Evolutionary conservation across 2,329 filamentous ascomycete genomes (phyloP).

Genomic region (Basipetospora chlamydospora): DNA sequence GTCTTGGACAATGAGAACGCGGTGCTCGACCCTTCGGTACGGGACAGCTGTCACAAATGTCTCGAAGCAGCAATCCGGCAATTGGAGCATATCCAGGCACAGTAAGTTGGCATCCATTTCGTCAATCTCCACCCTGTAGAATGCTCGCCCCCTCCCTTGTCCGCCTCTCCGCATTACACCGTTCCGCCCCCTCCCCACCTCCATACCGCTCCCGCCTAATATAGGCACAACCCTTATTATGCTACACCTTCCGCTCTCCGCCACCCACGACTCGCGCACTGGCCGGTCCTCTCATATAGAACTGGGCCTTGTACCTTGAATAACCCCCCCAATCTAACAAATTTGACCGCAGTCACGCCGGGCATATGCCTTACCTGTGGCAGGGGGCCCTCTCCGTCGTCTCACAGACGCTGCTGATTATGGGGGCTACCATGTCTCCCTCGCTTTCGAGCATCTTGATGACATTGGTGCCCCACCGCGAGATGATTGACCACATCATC

Average conservation of each 20-base stretch:
- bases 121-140: no score
- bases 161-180: not conserved
- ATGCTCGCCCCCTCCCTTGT: not conserved
- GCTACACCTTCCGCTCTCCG: no score
- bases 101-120: no score
- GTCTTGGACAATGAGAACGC: slow-evolving; percentile 66
- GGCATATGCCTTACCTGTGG: slow-evolving; percentile 76
- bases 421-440: slow-evolving; percentile 72
- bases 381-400: slow-evolving; percentile 74
- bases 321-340: no score
- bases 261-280: no score
- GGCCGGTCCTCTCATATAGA: no score
- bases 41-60: slow-evolving; percentile 68
- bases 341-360: slow-evolving; percentile 47
- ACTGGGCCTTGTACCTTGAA: no score
- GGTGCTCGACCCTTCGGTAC: slow-evolving; percentile 55
- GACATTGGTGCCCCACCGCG: slow-evolving; percentile 37
- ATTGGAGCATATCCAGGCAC: slow-evolving; percentile 62
- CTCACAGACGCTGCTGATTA: slow-evolving; percentile 66
- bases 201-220: not conserved
- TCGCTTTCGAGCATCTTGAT: slow-evolving; percentile 53
- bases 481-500: slow-evolving; percentile 61
- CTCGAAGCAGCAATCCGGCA: slow-evolving; percentile 68
- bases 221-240: slow-evolving; percentile 6
- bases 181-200: not conserved